Base-by-base conservation (phyloP, 257 asterid species). In the Solanum dulcamara region DNA sequence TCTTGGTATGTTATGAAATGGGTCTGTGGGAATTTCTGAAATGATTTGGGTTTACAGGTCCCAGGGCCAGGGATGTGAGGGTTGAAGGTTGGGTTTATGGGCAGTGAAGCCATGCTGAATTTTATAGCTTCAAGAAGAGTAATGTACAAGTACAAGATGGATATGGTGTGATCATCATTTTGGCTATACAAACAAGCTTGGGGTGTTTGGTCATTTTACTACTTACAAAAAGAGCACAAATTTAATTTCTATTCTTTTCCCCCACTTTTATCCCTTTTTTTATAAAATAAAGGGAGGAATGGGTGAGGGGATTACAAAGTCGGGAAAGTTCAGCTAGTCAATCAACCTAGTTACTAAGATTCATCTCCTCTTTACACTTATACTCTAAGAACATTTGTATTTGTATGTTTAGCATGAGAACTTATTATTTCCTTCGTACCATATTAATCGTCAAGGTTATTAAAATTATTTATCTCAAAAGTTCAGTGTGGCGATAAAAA, bases 71-170 rank as follows among this genome's bases (percentile, higher is more conserved):
- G 77, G 37, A 28, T 7, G 24, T 14, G 53, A n/a, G 37, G 64
- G 55, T 68, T 81, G 17, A 68, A 74, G 22, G 37, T 80, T 57
- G 84, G 55, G 64, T 66, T 46, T 22, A 81, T 67, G 60, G 38
- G 81, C 33, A 75, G 51, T 6, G 88, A 88, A 72, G 86, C 91
- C 91, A 85, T 88, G 89, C 12, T 51, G 44, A 44, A 42, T 75
- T 75, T 13, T 42, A 14, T 44, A 30, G 38, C 44, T 46, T 26
- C 4, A 75, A 75, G 81, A 42, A 14, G 59, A n/a, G 37, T 3
- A 44, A 6, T 4, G 66, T 55, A 62, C 10, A 22, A 22, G 26
- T 57, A 15, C 1, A 67, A 86, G 10, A 75, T 70, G 77, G 74
- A 35, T 81, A 30, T 60, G 59, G 72, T n/a, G 44, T 35, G 50